Conservation (phyloP, 1,284 basidiomycete species). For the Cryptococcus hybrid region DNA sequence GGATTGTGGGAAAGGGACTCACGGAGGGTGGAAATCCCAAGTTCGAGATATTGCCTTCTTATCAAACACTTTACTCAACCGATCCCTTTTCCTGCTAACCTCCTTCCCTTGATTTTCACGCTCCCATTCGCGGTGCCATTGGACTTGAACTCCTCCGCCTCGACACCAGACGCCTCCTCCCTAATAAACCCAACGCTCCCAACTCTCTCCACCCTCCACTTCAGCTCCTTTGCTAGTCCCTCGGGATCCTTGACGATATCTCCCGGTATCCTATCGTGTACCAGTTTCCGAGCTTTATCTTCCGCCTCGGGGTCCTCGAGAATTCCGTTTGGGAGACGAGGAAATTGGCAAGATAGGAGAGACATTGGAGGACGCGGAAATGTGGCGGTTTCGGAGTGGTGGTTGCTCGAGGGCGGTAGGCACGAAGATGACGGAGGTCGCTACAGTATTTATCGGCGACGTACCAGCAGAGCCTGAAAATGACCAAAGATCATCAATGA, state of each 20-base stretch:
- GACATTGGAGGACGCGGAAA: conserved; percentile 65
- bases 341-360: conserved; percentile 69
- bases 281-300: conserved; percentile 65
- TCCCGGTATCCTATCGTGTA: conserved; percentile 71
- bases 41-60: conserved; percentile 12
- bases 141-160: background rate
- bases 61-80: conserved; percentile 4
- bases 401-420: conserved; percentile 51
- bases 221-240: conserved; percentile 67
- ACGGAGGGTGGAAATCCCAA: conserved; percentile 23
- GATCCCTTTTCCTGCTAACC: conserved; percentile 6
- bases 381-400: conserved; percentile 8
- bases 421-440: conserved; percentile 64
- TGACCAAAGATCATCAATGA: background rate
- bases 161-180: background rate
- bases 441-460: conserved; percentile 73
- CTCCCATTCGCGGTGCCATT: background rate
- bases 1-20: conserved; percentile 1
- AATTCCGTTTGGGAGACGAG: conserved; percentile 69
- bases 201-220: background rate
- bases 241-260: conserved; percentile 69
- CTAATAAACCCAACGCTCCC: background rate
- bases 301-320: conserved; percentile 57
- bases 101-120: background rate
- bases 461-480: conserved; percentile 78